Evolutionary conservation across 345 rosid species (phyloP).

Genomic region (Eucalyptus regnans): DNA sequence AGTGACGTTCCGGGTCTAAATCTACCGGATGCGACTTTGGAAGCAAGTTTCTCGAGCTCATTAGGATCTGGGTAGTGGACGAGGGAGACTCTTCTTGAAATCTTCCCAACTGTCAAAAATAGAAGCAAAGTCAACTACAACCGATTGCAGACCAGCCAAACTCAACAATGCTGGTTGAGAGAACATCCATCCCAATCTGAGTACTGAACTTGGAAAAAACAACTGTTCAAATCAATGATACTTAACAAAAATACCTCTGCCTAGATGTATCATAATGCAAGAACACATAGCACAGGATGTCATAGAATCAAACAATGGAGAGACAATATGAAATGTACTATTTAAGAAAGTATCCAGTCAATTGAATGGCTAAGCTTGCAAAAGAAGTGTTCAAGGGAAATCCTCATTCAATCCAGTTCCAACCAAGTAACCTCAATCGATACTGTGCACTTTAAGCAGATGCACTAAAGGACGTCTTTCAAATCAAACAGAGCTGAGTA

Average conservation of each 20-base stretch:
- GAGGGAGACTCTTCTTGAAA: constrained; percentile 45
- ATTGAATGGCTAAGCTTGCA: not conserved
- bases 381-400: not conserved
- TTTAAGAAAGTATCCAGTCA: not conserved
- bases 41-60: constrained; percentile 21
- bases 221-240: not conserved
- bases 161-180: not conserved
- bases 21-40: not conserved
- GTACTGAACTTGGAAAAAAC: not conserved
- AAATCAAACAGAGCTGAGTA: not conserved
- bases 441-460: not conserved
- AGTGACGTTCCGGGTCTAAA: constrained; percentile 7
- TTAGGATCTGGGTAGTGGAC: constrained; percentile 58
- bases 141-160: not conserved
- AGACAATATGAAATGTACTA: not conserved
- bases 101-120: constrained; percentile 38
- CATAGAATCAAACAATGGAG: not conserved
- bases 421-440: not conserved
- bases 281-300: not conserved
- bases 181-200: not conserved
- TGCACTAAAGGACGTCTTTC: not conserved
- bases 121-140: not conserved
- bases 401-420: not conserved
- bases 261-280: not conserved
- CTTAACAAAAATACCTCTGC: not conserved